A percentile compares a stretch with the other conserved stretches of the same genome.
phyloP scores from a whole-genome alignment of 169 alveolate species.

The Fabrea salina region DNA sequence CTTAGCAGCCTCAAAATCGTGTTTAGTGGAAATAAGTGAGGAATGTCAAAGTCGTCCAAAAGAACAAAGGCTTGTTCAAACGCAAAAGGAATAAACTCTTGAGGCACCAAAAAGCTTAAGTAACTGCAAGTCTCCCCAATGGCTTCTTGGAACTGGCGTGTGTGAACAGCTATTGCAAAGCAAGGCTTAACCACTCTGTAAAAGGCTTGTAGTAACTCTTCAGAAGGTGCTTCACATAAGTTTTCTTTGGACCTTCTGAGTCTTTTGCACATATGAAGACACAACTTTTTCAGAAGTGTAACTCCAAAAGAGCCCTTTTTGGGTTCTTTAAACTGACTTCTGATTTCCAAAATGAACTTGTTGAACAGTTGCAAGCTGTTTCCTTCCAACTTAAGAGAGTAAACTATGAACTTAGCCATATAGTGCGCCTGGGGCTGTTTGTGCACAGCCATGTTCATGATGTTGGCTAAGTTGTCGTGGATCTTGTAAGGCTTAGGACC shows the following conservation, averaged over 20 bases:
- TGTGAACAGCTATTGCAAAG: not conserved
- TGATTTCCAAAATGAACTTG: not conserved
- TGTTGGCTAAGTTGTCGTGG: no score
- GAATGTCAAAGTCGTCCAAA: not conserved
- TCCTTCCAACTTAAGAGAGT: not conserved
- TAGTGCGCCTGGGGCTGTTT: not conserved
- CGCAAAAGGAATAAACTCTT: not conserved
- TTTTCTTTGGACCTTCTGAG: not conserved
- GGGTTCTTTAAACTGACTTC: not conserved
- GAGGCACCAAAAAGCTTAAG: slow-evolving; percentile 9
- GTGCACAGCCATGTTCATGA: not conserved
- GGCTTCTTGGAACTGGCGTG: not conserved
- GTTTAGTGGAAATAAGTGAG: not conserved
- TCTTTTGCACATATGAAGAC: not conserved
- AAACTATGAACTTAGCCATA: not conserved
- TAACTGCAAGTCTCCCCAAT: not conserved
- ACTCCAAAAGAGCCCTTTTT: slow-evolving; percentile 5
- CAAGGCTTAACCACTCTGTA: not conserved
- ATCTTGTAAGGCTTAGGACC: no score
- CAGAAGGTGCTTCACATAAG: not conserved
- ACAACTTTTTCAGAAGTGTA: not conserved
- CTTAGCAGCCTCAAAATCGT: not conserved
- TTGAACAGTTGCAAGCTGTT: not conserved
- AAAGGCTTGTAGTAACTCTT: not conserved
- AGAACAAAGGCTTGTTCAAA: not conserved